These are phyloP conservation scores for Schizophyllum amplum DNA, from an alignment of 1,284 basidiomycete species.

Conservation along the genomic window DNA sequence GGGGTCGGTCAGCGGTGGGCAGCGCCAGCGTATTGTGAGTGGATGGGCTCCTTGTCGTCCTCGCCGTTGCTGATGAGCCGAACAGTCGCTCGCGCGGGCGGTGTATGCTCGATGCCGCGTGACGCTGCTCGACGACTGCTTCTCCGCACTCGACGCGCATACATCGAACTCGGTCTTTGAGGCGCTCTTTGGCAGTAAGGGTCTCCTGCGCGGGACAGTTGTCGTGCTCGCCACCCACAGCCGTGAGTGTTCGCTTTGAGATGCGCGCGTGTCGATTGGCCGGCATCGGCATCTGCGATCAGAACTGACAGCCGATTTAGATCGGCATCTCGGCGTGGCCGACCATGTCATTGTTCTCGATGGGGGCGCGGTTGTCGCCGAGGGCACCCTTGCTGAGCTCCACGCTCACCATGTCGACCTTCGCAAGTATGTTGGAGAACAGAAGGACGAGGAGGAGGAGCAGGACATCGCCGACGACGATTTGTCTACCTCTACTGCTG, in stretches of 20 bases:
- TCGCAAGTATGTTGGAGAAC: constrained; percentile 6
- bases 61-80: background rate
- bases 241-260: constrained; percentile 3
- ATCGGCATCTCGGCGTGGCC: constrained; percentile 4
- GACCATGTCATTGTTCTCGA: constrained; percentile 8
- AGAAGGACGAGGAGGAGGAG: constrained; percentile 2
- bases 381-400: constrained; percentile 9
- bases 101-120: constrained; percentile 7
- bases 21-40: constrained; percentile 18
- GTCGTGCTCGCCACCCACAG: constrained; percentile 13
- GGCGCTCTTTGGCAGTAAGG: constrained; percentile 8
- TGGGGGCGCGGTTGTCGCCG: constrained; percentile 3
- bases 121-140: constrained; percentile 11
- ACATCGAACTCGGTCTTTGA: constrained; percentile 6
- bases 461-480: background rate
- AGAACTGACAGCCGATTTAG: background rate
- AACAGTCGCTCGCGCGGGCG: constrained; percentile 12
- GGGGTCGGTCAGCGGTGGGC: constrained; percentile 16
- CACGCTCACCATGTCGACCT: constrained; percentile 5
- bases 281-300: background rate
- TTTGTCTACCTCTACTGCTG: background rate
- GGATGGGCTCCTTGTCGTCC: background rate
- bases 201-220: constrained; percentile 3
- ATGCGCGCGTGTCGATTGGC: background rate
- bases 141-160: constrained; percentile 4